Base-by-base conservation (phyloP, 2,329 filamentous ascomycete species). In the Fusarium veterinarium region DNA sequence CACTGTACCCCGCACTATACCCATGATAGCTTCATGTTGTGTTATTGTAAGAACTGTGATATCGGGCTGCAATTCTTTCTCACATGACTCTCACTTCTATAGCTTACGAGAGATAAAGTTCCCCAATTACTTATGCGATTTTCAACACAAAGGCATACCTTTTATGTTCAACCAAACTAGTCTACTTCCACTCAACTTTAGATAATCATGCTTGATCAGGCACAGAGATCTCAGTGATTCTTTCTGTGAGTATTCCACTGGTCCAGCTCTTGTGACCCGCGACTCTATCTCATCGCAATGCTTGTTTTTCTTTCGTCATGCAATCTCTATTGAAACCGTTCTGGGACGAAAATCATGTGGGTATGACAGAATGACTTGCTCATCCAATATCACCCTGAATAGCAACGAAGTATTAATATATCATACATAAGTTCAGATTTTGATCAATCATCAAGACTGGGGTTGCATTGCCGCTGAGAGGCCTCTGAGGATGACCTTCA, bases 1-100 rank as follows among this genome's bases (percentile, higher is more conserved):
- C 67, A 69, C 67, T 65, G 67, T 58, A 5, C 1, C 2, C 3
- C 6, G 44, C 63, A 78, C 73, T 76, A 72, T 78, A 20, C 38
- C 53, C 46, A 57, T 69, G 71, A 74, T 72, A 46, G 48, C 71
- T 56, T 74, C 63, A 66, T 58, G 44, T 23, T 25, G 23, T 25
- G 20, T 40, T n/a, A 10, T 20, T 9, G 12, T 17, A 30, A 25
- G 16, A 41, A 38, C n/a, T 31, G 37, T 46, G 28, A 69, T 49
- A 12, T 35, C 17, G 10, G 9, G 38, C 19, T 14, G 17, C 19
- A 13, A 33, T 55, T 42, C 2, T 11, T 35, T 19, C 16, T 30
- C 17, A 30, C 19, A 17, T 28, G 14, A 28, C 8, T 53, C 25
- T 51, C 31, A 19, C n/a, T 14, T 19, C n/a, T 51, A 35, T 20